phyloP scores from a whole-genome alignment of 306 rosid species.

The Styphnolobium japonicum region DNA sequence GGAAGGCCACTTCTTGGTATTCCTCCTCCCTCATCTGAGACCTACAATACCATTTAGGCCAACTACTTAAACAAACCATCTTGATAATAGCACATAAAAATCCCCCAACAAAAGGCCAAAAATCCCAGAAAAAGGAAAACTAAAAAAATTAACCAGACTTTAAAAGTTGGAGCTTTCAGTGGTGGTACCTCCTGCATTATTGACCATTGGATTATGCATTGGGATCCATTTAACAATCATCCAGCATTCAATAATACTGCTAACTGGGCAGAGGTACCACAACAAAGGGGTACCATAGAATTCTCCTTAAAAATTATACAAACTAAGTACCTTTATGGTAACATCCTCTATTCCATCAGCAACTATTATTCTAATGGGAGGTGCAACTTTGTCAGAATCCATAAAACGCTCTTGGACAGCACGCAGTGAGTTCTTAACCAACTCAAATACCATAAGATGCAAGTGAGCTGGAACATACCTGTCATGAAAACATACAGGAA shows the following conservation, averaged over 20 bases:
- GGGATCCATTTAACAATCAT: not conserved
- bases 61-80: conserved; percentile 8
- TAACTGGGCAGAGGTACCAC: not conserved
- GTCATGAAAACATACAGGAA: conserved; percentile 7
- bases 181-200: not conserved
- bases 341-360: conserved; percentile 98
- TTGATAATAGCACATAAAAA: not conserved
- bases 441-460: conserved; percentile 96
- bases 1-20: conserved; percentile 66
- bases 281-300: not conserved
- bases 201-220: not conserved
- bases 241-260: not conserved
- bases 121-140: not conserved
- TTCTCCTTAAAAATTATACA: not conserved
- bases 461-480: conserved; percentile 94
- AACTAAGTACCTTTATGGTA: conserved; percentile 41
- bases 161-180: not conserved
- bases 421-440: conserved; percentile 94
- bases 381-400: conserved; percentile 77
- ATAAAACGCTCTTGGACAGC: conserved; percentile 87
- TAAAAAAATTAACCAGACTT: not conserved
- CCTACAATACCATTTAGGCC: conserved; percentile 38
- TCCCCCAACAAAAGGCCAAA: not conserved
- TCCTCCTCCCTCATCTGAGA: conserved; percentile 84
- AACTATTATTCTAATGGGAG: conserved; percentile 76